phyloP scores from a whole-genome alignment of 2,329 filamentous ascomycete species.

The Metarhizium sp. region DNA sequence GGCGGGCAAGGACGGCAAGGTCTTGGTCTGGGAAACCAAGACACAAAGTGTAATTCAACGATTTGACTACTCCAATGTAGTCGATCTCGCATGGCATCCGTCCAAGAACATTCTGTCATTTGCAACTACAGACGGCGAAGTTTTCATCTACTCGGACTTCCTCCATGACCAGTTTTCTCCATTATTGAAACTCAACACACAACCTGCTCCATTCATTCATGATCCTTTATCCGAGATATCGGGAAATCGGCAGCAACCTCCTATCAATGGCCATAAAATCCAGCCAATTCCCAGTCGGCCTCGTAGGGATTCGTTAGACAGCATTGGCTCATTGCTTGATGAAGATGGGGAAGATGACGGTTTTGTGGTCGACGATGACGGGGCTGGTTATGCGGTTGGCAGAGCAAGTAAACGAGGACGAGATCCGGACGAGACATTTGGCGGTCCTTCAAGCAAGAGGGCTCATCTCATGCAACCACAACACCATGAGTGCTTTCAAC shows the following conservation, averaged over 20 bases:
- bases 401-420: slow-evolving; percentile 37
- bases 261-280: slow-evolving; percentile 43
- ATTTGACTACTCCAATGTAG: slow-evolving; percentile 73
- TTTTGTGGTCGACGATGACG: slow-evolving; percentile 93
- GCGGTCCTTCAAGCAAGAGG: slow-evolving; percentile 38
- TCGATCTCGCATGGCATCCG: slow-evolving; percentile 86
- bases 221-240: slow-evolving; percentile 64
- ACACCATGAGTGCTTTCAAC: slow-evolving; percentile 80
- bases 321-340: slow-evolving; percentile 73
- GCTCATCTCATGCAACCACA: slow-evolving; percentile 46
- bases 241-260: slow-evolving; percentile 49
- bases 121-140: slow-evolving; percentile 83
- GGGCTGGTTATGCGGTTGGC: slow-evolving; percentile 71
- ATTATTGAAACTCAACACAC: slow-evolving; percentile 47
- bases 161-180: slow-evolving; percentile 48
- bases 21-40: slow-evolving; percentile 82
- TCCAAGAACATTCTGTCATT: slow-evolving; percentile 83
- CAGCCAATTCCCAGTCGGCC: slow-evolving; percentile 36
- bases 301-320: slow-evolving; percentile 59
- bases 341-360: slow-evolving; percentile 53
- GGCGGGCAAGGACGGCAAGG: slow-evolving; percentile 56
- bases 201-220: slow-evolving; percentile 79
- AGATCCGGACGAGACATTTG: slow-evolving; percentile 42
- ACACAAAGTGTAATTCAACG: slow-evolving; percentile 73
- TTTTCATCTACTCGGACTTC: slow-evolving; percentile 78